Evolutionary conservation across 345 rosid genomes (phyloP).

Genomic region (Syzygium grande): DNA sequence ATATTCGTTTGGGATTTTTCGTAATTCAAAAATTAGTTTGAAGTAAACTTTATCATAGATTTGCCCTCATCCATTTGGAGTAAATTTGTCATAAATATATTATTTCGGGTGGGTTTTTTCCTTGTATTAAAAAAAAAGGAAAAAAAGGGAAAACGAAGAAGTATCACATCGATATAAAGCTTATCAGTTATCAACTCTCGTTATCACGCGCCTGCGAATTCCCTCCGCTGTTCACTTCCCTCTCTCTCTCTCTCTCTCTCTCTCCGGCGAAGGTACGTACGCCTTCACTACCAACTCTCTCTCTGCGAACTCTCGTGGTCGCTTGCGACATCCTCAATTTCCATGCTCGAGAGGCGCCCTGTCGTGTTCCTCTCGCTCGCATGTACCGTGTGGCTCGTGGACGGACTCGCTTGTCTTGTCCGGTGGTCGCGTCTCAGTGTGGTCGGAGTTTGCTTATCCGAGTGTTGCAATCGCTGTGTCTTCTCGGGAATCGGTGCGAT

Average conservation of each 20-base stretch:
- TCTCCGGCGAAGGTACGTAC: conserved; percentile 2
- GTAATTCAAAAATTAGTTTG: too few relatives aligned
- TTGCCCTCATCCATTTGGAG: too few relatives aligned
- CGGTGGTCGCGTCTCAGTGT: neutral
- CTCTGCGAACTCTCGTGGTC: neutral
- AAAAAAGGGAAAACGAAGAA: neutral
- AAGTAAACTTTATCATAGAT: too few relatives aligned
- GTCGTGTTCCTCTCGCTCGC: neutral
- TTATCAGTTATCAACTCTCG: neutral
- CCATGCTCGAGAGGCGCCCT: neutral
- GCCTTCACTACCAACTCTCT: neutral
- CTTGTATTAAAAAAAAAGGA: neutral
- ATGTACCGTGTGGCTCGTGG: neutral
- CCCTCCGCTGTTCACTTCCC: neutral
- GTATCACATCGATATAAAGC: neutral
- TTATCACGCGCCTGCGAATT: neutral
- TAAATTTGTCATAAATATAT: too few relatives aligned
- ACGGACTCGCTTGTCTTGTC: neutral
- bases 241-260: neutral
- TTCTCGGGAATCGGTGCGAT: neutral
- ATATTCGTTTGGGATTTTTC: too few relatives aligned
- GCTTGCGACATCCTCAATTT: neutral
- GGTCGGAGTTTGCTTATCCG: neutral
- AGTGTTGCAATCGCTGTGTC: neutral
- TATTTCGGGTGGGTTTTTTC: too few relatives aligned